A percentile compares a stretch with the other conserved stretches of the same genome.
phyloP scores from a whole-genome alignment of 805 yeast genomes.

The Lipomyces anomalus region DNA sequence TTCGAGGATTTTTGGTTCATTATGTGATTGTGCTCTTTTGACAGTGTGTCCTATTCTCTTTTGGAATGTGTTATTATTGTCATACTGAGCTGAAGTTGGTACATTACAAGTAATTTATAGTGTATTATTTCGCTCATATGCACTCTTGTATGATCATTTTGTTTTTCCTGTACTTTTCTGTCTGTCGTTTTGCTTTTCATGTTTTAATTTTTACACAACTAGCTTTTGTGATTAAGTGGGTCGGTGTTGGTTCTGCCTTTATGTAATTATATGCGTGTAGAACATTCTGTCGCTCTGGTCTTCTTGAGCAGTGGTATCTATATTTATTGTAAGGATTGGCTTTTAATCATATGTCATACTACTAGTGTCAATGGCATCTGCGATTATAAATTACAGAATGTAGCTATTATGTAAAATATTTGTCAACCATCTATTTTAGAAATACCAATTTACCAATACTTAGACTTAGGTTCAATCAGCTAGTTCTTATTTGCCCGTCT shows the following conservation, averaged over 20 bases:
- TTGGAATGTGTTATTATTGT: neutral
- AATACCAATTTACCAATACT: too few species aligned
- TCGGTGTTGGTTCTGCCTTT: neutral
- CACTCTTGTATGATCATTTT: too few species aligned
- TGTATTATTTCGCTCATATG: too few species aligned
- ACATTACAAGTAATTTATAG: neutral
- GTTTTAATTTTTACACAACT: neutral
- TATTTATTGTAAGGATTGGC: too few species aligned
- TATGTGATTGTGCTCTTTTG: neutral
- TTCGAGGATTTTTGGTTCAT: neutral
- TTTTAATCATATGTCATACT: too few species aligned
- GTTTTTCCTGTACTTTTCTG: neutral
- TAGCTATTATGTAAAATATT: too few species aligned
- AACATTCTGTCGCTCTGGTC: neutral
- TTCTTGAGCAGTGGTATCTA: too few species aligned
- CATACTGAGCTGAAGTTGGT: neutral
- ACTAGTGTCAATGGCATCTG: too few species aligned
- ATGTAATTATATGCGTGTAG: conserved; percentile 1
- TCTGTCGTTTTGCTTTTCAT: neutral
- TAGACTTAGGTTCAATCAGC: too few species aligned
- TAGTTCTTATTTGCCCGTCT: too few species aligned
- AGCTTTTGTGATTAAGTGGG: neutral
- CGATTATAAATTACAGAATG: too few species aligned
- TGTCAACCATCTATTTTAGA: too few species aligned
- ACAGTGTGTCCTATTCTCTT: neutral